A percentile compares a stretch with the other conserved stretches of the same genome.
Conservation (phyloP, 176 grass and related monocot species). For the Zizania latifolia region DNA sequence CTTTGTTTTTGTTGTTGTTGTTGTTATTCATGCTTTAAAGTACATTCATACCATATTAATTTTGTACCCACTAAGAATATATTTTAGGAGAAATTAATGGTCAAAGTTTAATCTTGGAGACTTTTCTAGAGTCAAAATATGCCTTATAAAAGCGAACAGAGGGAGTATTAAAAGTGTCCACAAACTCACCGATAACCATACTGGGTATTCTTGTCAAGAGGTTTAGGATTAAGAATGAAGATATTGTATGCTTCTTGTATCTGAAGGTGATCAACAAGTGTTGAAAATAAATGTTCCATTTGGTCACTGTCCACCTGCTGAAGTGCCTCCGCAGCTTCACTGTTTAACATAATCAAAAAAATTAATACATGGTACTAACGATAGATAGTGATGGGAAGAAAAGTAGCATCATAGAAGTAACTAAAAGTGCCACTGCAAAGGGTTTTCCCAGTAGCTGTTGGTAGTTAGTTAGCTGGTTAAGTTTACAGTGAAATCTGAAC, state of each 20-base stretch:
- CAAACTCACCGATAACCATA: constrained; percentile 87
- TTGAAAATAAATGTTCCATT: constrained; percentile 86
- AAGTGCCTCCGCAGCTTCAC: constrained; percentile 38
- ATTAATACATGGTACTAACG: background rate
- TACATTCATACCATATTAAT: too few relatives aligned
- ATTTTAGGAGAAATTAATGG: too few relatives aligned
- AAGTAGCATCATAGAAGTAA: background rate
- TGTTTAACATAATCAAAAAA: constrained; percentile 32
- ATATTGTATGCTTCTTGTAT: constrained; percentile 93
- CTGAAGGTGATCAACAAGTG: constrained; percentile 78
- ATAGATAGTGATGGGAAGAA: background rate
- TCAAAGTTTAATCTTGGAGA: too few relatives aligned
- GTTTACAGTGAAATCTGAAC: background rate
- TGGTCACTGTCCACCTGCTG: constrained; percentile 82
- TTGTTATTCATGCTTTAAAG: too few relatives aligned
- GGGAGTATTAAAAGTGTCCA: background rate
- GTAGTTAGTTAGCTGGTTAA: background rate
- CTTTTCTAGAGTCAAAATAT: too few relatives aligned
- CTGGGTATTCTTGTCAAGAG: constrained; percentile 38
- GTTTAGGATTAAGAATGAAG: constrained; percentile 87
- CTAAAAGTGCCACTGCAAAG: background rate
- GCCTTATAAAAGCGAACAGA: too few relatives aligned
- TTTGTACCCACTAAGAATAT: too few relatives aligned
- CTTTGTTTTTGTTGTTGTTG: too few relatives aligned
- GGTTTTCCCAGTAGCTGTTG: background rate